Evolutionary conservation across 1,284 basidiomycete species (phyloP).

Genomic region (Rhodotorula sp.): DNA sequence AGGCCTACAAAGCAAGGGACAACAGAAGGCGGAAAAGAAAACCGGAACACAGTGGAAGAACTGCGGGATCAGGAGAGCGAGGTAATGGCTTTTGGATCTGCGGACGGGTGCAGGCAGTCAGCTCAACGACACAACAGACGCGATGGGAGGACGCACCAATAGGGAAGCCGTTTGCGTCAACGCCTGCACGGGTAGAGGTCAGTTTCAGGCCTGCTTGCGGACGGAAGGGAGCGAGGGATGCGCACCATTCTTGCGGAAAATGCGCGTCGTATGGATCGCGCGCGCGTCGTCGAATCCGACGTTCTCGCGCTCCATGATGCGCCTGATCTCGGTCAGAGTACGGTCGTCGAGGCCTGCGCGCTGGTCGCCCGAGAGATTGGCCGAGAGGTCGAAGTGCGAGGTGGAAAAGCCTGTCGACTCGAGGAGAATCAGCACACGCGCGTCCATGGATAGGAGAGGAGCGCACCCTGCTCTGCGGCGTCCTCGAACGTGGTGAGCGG

Average conservation of each 20-base stretch:
- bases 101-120: not conserved
- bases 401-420: constrained; percentile 35
- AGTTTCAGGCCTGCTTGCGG: not conserved
- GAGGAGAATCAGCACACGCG: too few relatives aligned
- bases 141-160: not conserved
- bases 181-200: constrained; percentile 2
- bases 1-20: not conserved
- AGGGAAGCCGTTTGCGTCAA: constrained; percentile 24
- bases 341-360: constrained; percentile 37
- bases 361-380: constrained; percentile 34
- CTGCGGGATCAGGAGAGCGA: constrained; percentile 12
- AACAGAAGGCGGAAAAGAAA: not conserved
- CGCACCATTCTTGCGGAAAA: constrained; percentile 37
- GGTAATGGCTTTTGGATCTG: constrained; percentile 39
- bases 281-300: constrained; percentile 39
- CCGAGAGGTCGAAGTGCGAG: constrained; percentile 33
- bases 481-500: constrained; percentile 36
- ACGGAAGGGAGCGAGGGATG: too few relatives aligned
- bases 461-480: constrained; percentile 36
- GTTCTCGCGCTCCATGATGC: constrained; percentile 38
- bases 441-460: not conserved
- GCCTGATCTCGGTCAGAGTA: constrained; percentile 33
- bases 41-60: too few relatives aligned
- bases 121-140: accelerated
- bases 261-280: constrained; percentile 24